Evolutionary conservation across 1,284 basidiomycete species (phyloP), one percentile per base, ranked within the genome.

Genomic region (Ustilago curta): DNA sequence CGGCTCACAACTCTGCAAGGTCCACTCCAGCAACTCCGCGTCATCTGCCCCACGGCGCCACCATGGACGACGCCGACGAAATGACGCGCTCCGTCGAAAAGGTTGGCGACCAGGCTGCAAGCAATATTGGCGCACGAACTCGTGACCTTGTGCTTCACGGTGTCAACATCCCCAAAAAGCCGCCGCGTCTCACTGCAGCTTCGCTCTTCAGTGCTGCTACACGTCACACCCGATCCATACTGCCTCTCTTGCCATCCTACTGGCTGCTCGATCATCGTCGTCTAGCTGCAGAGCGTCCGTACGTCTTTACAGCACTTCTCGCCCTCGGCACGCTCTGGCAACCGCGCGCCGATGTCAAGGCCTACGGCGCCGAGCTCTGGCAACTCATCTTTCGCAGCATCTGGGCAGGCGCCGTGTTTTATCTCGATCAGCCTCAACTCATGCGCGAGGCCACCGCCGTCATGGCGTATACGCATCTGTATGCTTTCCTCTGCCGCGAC

Each of bases 141-240:
- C 62, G 71, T 25, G 71, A 75, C 44, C 63, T 75, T 1, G 62
- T 75, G n/a, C 52, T 75, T n/a, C 71, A 75, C 29, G 71, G 71
- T 9, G 71, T 75, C 71, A 75, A 70, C 59, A 75, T 75, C 9
- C 71, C 71, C 42, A 75, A 70, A 48, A 75, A 75, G 57, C 71
- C 71, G 18, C 67, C 71, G 7, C 66, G 67, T 32, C 62, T 70
- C 40, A 75, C 67, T 4, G 71, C 71, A 5, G 67, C 63, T 6
- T 70, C 67, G 40, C 71, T 75, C 25, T 75, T 75, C 67, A 70
- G 58, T 45, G 63, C 66, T 23, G 67, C 67, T 0, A 70, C 67
- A 4, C 62, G 71, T 8, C 62, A 70, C n/a, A 66, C 55, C 2
- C 62, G 58, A 0, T 51, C 67, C 37, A 55, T 75, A 56, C 42